A percentile compares a stretch with the other conserved stretches of the same genome.
phyloP scores from a whole-genome alignment of 73 alveolate genomes.

The Paramecium biaurelia region DNA sequence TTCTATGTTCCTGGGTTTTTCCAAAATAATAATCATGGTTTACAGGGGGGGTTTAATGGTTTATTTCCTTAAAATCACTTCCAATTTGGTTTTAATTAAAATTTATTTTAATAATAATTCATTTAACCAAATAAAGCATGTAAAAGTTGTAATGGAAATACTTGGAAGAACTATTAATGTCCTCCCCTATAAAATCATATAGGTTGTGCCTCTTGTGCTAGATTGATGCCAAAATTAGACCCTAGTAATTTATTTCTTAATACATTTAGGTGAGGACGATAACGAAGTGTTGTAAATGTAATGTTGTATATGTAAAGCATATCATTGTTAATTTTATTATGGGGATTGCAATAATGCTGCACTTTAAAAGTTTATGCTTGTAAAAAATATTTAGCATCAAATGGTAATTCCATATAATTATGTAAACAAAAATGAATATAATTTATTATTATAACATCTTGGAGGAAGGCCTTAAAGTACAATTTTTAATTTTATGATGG shows the following conservation, averaged over 20 bases:
- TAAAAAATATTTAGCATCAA: neutral
- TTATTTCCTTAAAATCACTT: neutral
- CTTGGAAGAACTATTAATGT: neutral
- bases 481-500: conserved; percentile 24
- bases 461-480: neutral
- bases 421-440: neutral
- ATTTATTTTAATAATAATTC: neutral
- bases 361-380: neutral
- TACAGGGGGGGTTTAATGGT: too few relatives aligned
- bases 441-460: neutral
- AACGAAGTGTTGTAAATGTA: neutral
- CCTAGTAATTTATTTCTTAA: neutral
- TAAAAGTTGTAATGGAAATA: neutral
- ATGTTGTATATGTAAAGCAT: conserved; percentile 26
- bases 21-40: neutral
- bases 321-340: conserved; percentile 1
- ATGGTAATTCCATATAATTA: neutral
- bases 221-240: neutral
- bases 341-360: neutral
- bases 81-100: neutral
- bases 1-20: neutral
- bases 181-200: neutral
- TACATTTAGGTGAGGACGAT: neutral
- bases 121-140: neutral
- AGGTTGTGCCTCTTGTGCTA: neutral